Evolutionary conservation across 345 rosid species (phyloP), one percentile per base, ranked within the genome.

Genomic region (Lagerstroemia speciosa): DNA sequence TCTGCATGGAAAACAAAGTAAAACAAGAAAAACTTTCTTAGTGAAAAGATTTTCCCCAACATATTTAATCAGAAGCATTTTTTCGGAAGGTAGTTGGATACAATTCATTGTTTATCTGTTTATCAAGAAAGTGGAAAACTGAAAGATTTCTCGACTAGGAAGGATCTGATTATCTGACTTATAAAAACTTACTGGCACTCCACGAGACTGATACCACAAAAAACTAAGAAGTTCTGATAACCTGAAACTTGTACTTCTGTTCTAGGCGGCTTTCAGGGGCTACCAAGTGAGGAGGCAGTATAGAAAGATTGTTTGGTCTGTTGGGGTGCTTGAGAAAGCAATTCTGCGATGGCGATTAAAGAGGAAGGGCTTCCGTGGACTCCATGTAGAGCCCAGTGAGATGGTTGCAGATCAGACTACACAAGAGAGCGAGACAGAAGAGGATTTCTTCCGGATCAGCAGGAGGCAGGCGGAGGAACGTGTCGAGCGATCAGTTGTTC

Each of bases 241-340:
- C 16, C 29, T 38, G 67, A 40, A 34, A 27, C 30, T 37, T 22
- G 8, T 65, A 11, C 19, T 20, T 64, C 29, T 65, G 12, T 33
- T 65, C 7, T 65, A 94, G 99, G 86, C 99, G 65, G 88, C 78
- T 79, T 88, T 91, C 86, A 86, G 97, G 68, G 99, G 92, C 60
- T 81, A 69, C 79, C 99, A 85, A 79, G 84, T 74, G 52, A 83
- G 98, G 75, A 88, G 71, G 78, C 93, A 89, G 55, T 91, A 91
- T 79, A n/a, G 77, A 27, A 94, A 89, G 79, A 88, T 94, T 67
- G 14, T 84, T 32, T 94, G 97, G 96, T 89, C 99, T 24, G 97
- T 94, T 58, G 99, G 99, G 68, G 87, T 94, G 70, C 76, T 94
- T 29, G 99, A 94, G 83, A 94, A 94, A 83, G 99, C 81, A 74